phyloP scores from a whole-genome alignment of 2,329 filamentous ascomycete species.

The Trichoderma atroviride region DNA sequence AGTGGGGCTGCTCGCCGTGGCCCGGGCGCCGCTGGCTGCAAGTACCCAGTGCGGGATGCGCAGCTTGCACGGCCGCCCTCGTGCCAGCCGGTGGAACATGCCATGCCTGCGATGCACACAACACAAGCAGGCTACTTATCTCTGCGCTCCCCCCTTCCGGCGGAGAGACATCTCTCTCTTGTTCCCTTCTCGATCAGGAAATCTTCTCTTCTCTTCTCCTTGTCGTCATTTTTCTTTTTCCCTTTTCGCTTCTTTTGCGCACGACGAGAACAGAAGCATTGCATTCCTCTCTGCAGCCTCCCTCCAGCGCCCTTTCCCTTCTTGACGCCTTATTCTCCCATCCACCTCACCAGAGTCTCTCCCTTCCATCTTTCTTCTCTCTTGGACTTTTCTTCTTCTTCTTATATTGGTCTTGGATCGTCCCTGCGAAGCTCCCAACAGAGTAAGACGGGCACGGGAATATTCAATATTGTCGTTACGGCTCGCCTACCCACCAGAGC shows the following conservation, averaged over 20 bases:
- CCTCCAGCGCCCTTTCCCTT: slow-evolving; percentile 22
- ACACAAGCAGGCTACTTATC: slow-evolving; percentile 10
- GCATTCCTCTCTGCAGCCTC: slow-evolving; percentile 24
- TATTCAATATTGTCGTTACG: background rate
- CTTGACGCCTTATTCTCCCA: slow-evolving; percentile 15
- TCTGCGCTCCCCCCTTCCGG: slow-evolving; percentile 6
- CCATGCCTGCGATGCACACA: slow-evolving; percentile 19
- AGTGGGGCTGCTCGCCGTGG: slow-evolving; percentile 9
- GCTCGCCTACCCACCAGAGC: background rate
- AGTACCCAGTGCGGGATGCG: slow-evolving; percentile 23
- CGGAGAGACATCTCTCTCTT: background rate
- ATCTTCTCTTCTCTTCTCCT: background rate
- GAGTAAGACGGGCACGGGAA: background rate
- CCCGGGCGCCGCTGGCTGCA: slow-evolving; percentile 20
- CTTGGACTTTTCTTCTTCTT: slow-evolving; percentile 15
- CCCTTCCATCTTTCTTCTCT: slow-evolving; percentile 5
- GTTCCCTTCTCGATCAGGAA: background rate
- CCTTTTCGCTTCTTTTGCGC: background rate
- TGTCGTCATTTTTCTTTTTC: background rate
- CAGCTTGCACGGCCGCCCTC: slow-evolving; percentile 6
- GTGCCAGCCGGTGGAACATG: slow-evolving; percentile 27
- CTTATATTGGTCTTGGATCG: slow-evolving; percentile 13
- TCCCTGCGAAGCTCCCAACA: slow-evolving; percentile 9
- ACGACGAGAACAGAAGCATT: slow-evolving; percentile 18
- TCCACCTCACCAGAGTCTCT: slow-evolving; percentile 13